phyloP scores from a whole-genome alignment of 1,284 basidiomycete genomes.

The Malassezia restricta region DNA sequence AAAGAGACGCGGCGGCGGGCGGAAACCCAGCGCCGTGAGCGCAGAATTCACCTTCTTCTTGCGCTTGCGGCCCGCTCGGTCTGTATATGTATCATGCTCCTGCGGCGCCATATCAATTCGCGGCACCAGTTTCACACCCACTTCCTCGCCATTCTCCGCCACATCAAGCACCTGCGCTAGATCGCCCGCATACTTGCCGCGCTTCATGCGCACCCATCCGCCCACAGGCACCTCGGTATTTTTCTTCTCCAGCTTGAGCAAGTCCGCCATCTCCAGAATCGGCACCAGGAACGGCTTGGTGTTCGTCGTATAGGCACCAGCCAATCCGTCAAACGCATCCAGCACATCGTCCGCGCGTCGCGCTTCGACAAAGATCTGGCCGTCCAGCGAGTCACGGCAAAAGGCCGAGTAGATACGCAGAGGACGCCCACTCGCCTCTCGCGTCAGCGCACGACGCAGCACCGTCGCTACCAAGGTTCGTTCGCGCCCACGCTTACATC shows the following conservation, averaged over 20 bases:
- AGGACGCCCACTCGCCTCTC: slow-evolving; percentile 53
- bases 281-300: slow-evolving; percentile 70
- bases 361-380: slow-evolving; percentile 92
- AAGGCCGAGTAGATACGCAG: slow-evolving; percentile 82
- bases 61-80: slow-evolving; percentile 43
- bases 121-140: slow-evolving; percentile 84
- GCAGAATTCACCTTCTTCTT: slow-evolving; percentile 39
- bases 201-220: slow-evolving; percentile 86
- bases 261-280: slow-evolving; percentile 94
- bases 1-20: slow-evolving; percentile 84
- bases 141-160: slow-evolving; percentile 82
- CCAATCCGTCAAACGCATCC: slow-evolving; percentile 73
- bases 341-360: slow-evolving; percentile 73
- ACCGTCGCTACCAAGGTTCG: slow-evolving; percentile 84
- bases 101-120: slow-evolving; percentile 74
- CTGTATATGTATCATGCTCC: slow-evolving; percentile 46
- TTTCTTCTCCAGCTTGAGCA: slow-evolving; percentile 90
- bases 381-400: slow-evolving; percentile 84
- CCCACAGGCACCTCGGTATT: slow-evolving; percentile 72
- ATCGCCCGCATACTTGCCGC: slow-evolving; percentile 87
- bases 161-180: slow-evolving; percentile 89
- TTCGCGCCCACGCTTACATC: slow-evolving; percentile 86
- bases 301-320: slow-evolving; percentile 66
- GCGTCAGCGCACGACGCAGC: slow-evolving; percentile 71
- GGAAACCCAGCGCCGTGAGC: slow-evolving; percentile 50